Evolutionary conservation across 352 stramenopile species (phyloP), one percentile per base, ranked within the genome.

Genomic region (Pythium myriotylum): DNA sequence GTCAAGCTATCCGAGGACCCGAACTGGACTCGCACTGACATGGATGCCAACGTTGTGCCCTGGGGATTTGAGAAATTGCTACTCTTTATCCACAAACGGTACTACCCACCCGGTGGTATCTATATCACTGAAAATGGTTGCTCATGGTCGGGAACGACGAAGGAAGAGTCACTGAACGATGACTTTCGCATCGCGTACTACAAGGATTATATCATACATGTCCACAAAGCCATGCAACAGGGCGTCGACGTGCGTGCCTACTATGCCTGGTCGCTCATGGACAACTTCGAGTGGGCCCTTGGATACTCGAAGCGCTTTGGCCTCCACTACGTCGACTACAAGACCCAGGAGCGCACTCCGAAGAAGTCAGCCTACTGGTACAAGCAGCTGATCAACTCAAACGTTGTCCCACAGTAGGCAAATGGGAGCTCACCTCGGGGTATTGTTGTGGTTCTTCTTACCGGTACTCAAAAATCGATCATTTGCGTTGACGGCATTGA

Each of bases 221-320:
- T 95, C 24, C 74, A 83, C 65, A 72, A 70, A 35, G 74, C 72
- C 41, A 75, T 83, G 24, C 54, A 62, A 19, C 58, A 84, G 22
- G 76, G 74, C 16, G 79, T 74, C 19, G 76, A 88, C 37, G 76
- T 88, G 49, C 76, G 76, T 24, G 89, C 84, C 8, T 98, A 97
- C 65, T 96, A 94, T 69, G 87, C 86, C 17, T 98, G 92, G 91
- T 91, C 75, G 35, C 84, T 98, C 23, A 70, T 98, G 53, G 93
- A 98, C 67, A 98, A 98, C 37, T 98, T 96, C 68, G 94, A 99
- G 67, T 98, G 95, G 95, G 78, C 91, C 33, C 66, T 65, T 13
- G 76, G 75, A 42, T 86, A 79, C 62, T 68, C 50, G 26, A 78
- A 82, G 62, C 76, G 73, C 33, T 85, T 85, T 40, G 76, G 78